phyloP scores from a whole-genome alignment of 1,284 basidiomycete species.

The Trichosporon faecale region DNA sequence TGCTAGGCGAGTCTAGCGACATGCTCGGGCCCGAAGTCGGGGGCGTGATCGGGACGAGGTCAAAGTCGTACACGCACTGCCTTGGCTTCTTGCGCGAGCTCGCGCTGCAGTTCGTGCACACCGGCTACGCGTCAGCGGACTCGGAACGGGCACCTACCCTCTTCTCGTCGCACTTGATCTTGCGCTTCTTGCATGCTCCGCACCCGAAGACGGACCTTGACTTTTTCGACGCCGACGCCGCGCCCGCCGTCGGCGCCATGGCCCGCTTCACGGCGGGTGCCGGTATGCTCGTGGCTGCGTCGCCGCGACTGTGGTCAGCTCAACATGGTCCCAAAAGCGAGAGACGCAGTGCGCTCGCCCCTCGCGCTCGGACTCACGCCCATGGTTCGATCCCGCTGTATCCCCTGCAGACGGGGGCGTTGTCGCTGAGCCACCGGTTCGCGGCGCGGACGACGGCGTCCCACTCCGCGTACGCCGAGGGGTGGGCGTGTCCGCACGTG shows the following conservation, averaged over 20 bases:
- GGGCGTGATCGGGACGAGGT: slow-evolving; percentile 8
- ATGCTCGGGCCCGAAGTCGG: slow-evolving; percentile 1
- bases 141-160: slow-evolving; percentile 13
- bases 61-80: slow-evolving; percentile 21
- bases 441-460: slow-evolving; percentile 13
- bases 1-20: neutral
- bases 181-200: slow-evolving; percentile 21
- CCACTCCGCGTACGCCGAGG: slow-evolving; percentile 14
- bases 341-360: neutral
- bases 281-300: neutral
- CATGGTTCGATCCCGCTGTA: slow-evolving; percentile 21
- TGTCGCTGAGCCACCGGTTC: slow-evolving; percentile 14
- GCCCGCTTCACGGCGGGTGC: slow-evolving; percentile 6
- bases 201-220: slow-evolving; percentile 21
- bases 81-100: slow-evolving; percentile 16
- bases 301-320: slow-evolving; percentile 13
- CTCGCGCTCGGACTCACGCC: slow-evolving; percentile 15
- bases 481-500: slow-evolving; percentile 15
- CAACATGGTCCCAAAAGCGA: neutral
- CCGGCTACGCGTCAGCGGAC: slow-evolving; percentile 11
- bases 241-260: neutral
- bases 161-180: slow-evolving; percentile 23
- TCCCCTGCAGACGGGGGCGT: slow-evolving; percentile 17
- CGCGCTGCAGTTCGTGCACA: slow-evolving; percentile 20
- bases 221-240: neutral